Conservation (phyloP, 139 green algal genomes). For the Mesotaenium endlicherianum region DNA sequence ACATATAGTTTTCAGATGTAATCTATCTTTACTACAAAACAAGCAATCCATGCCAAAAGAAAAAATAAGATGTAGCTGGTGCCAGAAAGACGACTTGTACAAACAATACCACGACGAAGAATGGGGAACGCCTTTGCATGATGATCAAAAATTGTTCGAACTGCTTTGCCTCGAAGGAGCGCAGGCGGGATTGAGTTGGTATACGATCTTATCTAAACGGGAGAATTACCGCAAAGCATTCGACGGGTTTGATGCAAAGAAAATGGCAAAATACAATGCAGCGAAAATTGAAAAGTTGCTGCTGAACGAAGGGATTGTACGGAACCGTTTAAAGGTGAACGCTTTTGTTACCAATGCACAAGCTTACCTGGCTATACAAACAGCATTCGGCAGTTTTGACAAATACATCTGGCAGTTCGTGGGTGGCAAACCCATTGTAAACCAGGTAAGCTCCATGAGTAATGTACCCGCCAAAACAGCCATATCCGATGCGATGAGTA, state of each 20-base stretch:
- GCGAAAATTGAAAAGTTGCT: not conserved
- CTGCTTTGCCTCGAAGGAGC: not conserved
- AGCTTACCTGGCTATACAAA: not conserved
- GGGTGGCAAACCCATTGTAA: not conserved
- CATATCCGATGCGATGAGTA: not conserved
- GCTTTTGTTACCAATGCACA: not conserved
- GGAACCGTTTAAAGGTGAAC: not conserved
- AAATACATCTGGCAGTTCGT: conserved; percentile 5
- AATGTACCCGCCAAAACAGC: not conserved
- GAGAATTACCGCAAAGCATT: not conserved
- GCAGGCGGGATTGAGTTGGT: conserved; percentile 1
- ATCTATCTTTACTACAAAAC: too few species aligned
- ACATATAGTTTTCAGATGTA: too few species aligned
- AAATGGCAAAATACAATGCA: not conserved
- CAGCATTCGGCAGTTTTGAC: conserved; percentile 2
- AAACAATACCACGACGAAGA: not conserved
- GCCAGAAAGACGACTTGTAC: too few species aligned
- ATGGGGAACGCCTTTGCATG: conserved; percentile 14
- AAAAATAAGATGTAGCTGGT: too few species aligned
- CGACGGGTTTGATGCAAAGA: not conserved
- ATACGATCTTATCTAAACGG: not conserved
- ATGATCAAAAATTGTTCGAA: not conserved
- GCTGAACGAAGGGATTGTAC: not conserved
- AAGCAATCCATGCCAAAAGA: too few species aligned
- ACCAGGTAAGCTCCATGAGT: not conserved